Base-by-base conservation (phyloP, 2,329 filamentous ascomycete species). In the Drechslerella dactyloides region DNA sequence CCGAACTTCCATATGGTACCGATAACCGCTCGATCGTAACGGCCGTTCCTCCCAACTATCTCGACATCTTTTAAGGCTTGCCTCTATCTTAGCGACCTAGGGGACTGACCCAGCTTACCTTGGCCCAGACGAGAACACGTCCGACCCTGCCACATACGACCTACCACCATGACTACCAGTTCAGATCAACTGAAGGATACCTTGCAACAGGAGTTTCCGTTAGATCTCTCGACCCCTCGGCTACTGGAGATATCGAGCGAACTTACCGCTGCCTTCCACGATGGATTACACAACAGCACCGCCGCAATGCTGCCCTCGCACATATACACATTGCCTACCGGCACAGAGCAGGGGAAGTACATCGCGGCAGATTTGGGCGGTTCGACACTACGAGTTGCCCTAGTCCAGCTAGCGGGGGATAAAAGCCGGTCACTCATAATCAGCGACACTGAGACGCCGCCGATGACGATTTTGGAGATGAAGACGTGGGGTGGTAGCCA, bases 301-400 rank as follows among this genome's bases (percentile, higher is more conserved):
- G 68, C 60, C 11, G 59, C 60, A 46, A 72, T 72, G 68, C 24
- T 72, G 15, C 53, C 68, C n/a, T 72, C 68, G 2, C 68, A 72
- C 46, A 72, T 72, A 27, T 72, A 72, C 35, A 57, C 56, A 23
- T 44, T 72, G 8, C 68, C 68, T 13, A 60, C 51, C 23, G 68
- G 68, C 19, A 48, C 54, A 33, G 68, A 72, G 48, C 54, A 59
- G 8, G 68, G 68, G 4, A 57, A 56, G 19, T 72, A 59, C 35
- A 42, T 72, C 0, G 24, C 68, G 5, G 68, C 89, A 40, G 87
- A 90, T 77, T 85, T 90, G n/a, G 87, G 87, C 40, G 87, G 87
- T 1, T 89, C 87, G 40, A 90, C 86, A 10, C 80, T 89, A 70
- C 82, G 87, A 58, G 85, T 90, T 30, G 87, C 86, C 4, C 77